phyloP scores from a whole-genome alignment of 2,329 filamentous ascomycete species.

The Neocucurbitaria cava region DNA sequence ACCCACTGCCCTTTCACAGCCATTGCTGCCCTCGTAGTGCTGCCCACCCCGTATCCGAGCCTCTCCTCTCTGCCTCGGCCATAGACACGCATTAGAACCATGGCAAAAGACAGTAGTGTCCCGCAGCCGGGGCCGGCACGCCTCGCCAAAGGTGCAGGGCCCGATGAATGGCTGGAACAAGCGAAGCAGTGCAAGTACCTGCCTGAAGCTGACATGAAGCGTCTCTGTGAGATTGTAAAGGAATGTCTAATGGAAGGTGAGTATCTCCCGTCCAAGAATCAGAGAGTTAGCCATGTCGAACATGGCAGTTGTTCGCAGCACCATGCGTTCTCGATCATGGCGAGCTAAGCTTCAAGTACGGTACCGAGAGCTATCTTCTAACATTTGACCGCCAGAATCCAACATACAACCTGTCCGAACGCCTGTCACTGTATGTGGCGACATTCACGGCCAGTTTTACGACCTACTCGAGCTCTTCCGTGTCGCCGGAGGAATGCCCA shows the following conservation, averaged over 20 bases:
- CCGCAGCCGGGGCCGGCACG: conserved; percentile 92
- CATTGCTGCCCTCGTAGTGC: conserved; percentile 7
- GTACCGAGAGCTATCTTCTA: conserved; percentile 25
- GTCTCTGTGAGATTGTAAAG: conserved; percentile 98
- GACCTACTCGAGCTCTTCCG: conserved; percentile 96
- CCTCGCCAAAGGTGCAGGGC: conserved; percentile 79
- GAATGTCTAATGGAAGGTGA: conserved; percentile 97
- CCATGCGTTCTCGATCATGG: neutral
- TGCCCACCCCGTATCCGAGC: neutral
- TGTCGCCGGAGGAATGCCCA: conserved; percentile 95
- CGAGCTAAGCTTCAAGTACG: neutral
- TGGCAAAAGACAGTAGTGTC: conserved; percentile 65
- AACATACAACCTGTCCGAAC: conserved; percentile 99
- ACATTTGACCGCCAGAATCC: conserved; percentile 68
- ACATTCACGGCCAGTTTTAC: conserved; percentile 99
- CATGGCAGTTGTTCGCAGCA: no score
- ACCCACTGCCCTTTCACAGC: conserved; percentile 19
- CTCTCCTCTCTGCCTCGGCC: neutral
- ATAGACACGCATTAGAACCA: conserved; percentile 25
- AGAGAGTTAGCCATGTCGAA: no score
- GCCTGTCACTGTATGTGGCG: conserved; percentile 95
- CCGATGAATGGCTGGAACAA: conserved; percentile 96
- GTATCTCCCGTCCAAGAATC: conserved; percentile 13
- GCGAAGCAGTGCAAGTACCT: conserved; percentile 98
- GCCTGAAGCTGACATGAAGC: conserved; percentile 96